Evolutionary conservation across 495 filamentous ascomycete species (phyloP).

Genomic region (Trichocladium uniseriatum): DNA sequence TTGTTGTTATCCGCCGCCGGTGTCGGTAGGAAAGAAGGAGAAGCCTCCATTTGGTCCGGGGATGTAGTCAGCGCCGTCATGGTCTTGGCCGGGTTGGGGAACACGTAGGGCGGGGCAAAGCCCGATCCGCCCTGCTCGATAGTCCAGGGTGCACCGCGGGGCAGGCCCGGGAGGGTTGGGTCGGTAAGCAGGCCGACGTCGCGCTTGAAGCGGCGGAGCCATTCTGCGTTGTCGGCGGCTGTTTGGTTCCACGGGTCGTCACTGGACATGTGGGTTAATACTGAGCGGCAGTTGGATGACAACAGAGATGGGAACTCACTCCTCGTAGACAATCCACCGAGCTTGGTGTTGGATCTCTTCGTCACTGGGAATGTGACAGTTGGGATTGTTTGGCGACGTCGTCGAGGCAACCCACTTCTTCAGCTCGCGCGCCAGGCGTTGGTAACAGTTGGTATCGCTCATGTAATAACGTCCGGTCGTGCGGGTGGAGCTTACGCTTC

Average conservation of each 20-base stretch:
- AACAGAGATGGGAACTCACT: slow-evolving; percentile 26
- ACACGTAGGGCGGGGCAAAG: slow-evolving; percentile 38
- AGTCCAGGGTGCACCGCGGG: slow-evolving; percentile 28
- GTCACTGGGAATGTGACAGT: slow-evolving; percentile 43
- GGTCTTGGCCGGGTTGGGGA: slow-evolving; percentile 23
- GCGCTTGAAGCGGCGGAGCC: slow-evolving; percentile 61
- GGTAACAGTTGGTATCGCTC: slow-evolving; percentile 48
- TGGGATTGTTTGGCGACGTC: slow-evolving; percentile 45
- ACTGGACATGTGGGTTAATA: slow-evolving; percentile 23
- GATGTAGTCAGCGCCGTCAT: no score
- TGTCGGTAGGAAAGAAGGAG: neutral
- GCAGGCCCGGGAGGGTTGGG: slow-evolving; percentile 37
- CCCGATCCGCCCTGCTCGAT: slow-evolving; percentile 36
- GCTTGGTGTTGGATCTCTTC: slow-evolving; percentile 47
- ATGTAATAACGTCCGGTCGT: slow-evolving; percentile 26
- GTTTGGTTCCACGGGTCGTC: slow-evolving; percentile 70
- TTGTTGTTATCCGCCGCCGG: neutral
- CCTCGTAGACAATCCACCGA: slow-evolving; percentile 48
- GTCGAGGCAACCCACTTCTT: slow-evolving; percentile 37
- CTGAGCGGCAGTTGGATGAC: neutral
- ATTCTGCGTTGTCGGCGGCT: slow-evolving; percentile 61
- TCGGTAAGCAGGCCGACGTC: slow-evolving; percentile 47
- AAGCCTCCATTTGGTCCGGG: neutral
- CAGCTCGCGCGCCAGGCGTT: slow-evolving; percentile 39
- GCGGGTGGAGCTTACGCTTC: neutral